These are phyloP conservation scores for Circinella umbellata DNA, from an alignment of 371 early-diverging fungal species.

Conservation along the genomic window DNA sequence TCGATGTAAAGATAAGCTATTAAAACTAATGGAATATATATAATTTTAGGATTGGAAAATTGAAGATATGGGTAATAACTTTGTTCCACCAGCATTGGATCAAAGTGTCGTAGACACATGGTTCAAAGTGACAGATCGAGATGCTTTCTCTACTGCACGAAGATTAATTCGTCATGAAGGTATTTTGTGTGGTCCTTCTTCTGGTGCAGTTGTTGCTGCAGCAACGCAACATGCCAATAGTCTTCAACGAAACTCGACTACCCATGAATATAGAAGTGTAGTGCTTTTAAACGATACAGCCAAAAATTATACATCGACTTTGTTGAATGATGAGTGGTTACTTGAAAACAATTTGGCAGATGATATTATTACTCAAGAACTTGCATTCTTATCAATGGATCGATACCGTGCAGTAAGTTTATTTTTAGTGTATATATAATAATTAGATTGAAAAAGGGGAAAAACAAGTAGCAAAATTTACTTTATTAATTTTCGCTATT, in stretches of 20 bases:
- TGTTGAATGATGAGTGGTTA: slow-evolving; percentile 80
- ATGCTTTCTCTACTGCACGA: slow-evolving; percentile 76
- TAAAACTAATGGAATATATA: not conserved
- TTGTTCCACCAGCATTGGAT: slow-evolving; percentile 66
- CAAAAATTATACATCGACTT: slow-evolving; percentile 69
- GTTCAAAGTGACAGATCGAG: slow-evolving; percentile 73
- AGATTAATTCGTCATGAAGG: slow-evolving; percentile 73
- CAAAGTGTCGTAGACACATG: slow-evolving; percentile 67
- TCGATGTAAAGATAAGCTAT: not conserved
- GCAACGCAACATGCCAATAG: slow-evolving; percentile 55
- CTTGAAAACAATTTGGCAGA: slow-evolving; percentile 77
- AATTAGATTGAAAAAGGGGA: not conserved
- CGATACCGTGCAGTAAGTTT: slow-evolving; percentile 69
- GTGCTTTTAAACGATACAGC: slow-evolving; percentile 75
- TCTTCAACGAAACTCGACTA: slow-evolving; percentile 26
- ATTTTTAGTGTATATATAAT: not conserved
- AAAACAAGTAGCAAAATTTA: too few species aligned
- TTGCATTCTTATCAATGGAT: slow-evolving; percentile 63
- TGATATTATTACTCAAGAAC: slow-evolving; percentile 59
- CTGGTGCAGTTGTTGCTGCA: slow-evolving; percentile 77
- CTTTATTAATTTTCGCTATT: not conserved
- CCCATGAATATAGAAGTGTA: slow-evolving; percentile 40
- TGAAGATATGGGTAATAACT: slow-evolving; percentile 78
- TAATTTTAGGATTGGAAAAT: slow-evolving; percentile 66
- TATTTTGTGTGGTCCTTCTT: slow-evolving; percentile 72